These are phyloP conservation scores for Suhomyces anneliseae DNA, from an alignment of 1,139 yeast genomes.

Conservation along the genomic window DNA sequence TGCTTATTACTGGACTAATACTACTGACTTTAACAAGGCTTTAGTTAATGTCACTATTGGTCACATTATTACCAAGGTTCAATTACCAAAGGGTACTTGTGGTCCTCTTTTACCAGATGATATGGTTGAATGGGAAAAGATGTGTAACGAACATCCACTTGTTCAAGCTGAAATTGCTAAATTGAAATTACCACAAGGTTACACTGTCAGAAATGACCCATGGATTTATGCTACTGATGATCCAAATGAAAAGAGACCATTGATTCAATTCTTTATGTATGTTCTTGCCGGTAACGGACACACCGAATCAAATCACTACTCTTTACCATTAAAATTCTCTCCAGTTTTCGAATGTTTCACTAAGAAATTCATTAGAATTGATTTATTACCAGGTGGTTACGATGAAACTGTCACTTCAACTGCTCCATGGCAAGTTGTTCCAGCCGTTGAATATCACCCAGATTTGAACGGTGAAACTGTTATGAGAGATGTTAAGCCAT, in stretches of 20 bases:
- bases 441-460: constrained; percentile 70
- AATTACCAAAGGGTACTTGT: constrained; percentile 61
- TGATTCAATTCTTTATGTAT: constrained; percentile 78
- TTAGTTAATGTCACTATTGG: constrained; percentile 66
- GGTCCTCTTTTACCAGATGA: constrained; percentile 80
- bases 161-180: constrained; percentile 64
- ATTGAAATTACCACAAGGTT: constrained; percentile 57
- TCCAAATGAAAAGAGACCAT: constrained; percentile 56
- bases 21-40: constrained; percentile 66
- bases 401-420: constrained; percentile 66
- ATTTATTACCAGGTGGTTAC: constrained; percentile 71
- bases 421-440: constrained; percentile 58
- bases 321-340: constrained; percentile 78
- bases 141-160: constrained; percentile 54
- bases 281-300: constrained; percentile 68
- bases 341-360: constrained; percentile 76
- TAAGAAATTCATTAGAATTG: constrained; percentile 69
- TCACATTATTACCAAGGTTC: constrained; percentile 58
- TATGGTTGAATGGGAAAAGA: constrained; percentile 53
- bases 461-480: constrained; percentile 61
- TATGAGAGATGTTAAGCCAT: constrained; percentile 69
- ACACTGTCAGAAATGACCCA: constrained; percentile 68
- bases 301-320: constrained; percentile 79
- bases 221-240: constrained; percentile 90
- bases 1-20: constrained; percentile 62